These are phyloP conservation scores for Exophiala lecanii-corni DNA, from an alignment of 2,329 filamentous ascomycete species.

Conservation along the genomic window DNA sequence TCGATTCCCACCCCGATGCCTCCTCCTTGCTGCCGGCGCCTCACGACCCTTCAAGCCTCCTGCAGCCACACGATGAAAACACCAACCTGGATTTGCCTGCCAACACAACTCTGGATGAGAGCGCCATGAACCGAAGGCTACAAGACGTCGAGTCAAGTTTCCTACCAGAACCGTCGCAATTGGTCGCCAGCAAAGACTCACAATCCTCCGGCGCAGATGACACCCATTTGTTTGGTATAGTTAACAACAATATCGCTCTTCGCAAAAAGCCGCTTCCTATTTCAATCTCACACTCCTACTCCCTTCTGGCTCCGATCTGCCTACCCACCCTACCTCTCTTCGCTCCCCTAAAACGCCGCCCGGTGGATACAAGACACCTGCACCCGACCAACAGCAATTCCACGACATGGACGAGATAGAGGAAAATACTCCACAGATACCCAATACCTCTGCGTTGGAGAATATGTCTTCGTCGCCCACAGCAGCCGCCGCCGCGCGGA, in stretches of 20 bases:
- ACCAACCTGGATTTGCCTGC: constrained; percentile 12
- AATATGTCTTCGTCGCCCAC: constrained; percentile 43
- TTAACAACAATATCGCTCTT: constrained; percentile 26
- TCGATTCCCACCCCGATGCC: constrained; percentile 3
- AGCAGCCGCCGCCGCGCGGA: constrained; percentile 40
- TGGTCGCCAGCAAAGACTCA: constrained; percentile 31
- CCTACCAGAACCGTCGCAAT: constrained; percentile 50
- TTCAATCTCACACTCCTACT: constrained; percentile 10
- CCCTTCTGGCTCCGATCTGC: constrained; percentile 9
- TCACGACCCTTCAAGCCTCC: constrained; percentile 23
- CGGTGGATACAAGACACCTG: constrained; percentile 30
- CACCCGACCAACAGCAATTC: constrained; percentile 23
- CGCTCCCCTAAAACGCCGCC: constrained; percentile 27
- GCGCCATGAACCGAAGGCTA: constrained; percentile 55
- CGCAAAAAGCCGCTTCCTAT: constrained; percentile 20
- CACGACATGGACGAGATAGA: constrained; percentile 16
- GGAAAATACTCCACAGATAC: constrained; percentile 24
- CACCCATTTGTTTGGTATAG: constrained; percentile 40
- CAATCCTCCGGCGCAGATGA: constrained; percentile 36
- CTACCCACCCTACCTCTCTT: constrained; percentile 1
- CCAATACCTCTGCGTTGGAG: constrained; percentile 38
- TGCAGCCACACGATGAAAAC: constrained; percentile 18
- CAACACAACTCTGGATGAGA: constrained; percentile 47
- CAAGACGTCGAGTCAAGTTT: constrained; percentile 63
- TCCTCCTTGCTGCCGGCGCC: constrained; percentile 15